phyloP scores from a whole-genome alignment of 352 stramenopile genomes.

The Halophytophthora batemanensis region DNA sequence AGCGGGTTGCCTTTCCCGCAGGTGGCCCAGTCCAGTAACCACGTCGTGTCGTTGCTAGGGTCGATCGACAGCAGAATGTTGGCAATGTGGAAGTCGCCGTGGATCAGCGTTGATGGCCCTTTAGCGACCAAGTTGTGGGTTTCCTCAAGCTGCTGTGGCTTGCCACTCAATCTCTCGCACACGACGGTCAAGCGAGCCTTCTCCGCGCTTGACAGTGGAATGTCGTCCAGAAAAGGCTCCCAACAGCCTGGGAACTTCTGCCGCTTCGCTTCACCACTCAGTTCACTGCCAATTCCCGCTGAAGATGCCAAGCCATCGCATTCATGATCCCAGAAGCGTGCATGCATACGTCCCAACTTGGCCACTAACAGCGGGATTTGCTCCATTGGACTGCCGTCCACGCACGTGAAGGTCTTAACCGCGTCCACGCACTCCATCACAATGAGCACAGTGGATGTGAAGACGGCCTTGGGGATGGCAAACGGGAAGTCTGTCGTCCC shows the following conservation, averaged over 20 bases:
- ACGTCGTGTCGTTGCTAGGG: slow-evolving; percentile 28
- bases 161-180: slow-evolving; percentile 46
- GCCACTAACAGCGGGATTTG: slow-evolving; percentile 41
- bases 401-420: slow-evolving; percentile 53
- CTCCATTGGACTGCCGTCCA: slow-evolving; percentile 55
- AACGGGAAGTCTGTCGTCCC: slow-evolving; percentile 45
- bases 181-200: slow-evolving; percentile 28
- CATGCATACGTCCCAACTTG: slow-evolving; percentile 67
- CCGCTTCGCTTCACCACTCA: slow-evolving; percentile 55
- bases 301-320: slow-evolving; percentile 38
- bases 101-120: slow-evolving; percentile 62
- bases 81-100: slow-evolving; percentile 81
- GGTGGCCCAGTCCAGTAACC: slow-evolving; percentile 81
- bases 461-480: slow-evolving; percentile 44
- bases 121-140: slow-evolving; percentile 52
- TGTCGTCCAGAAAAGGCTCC: slow-evolving; percentile 46
- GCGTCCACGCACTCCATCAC: slow-evolving; percentile 57
- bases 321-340: slow-evolving; percentile 44
- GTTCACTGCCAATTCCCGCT: slow-evolving; percentile 69
- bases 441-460: slow-evolving; percentile 68
- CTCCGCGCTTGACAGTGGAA: slow-evolving; percentile 31
- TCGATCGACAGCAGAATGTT: slow-evolving; percentile 61
- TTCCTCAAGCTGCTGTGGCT: slow-evolving; percentile 29
- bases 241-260: slow-evolving; percentile 63
- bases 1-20: slow-evolving; percentile 72